Base-by-base conservation (phyloP, 805 yeast genomes). In the Cyberlindnera galapagoensis region DNA sequence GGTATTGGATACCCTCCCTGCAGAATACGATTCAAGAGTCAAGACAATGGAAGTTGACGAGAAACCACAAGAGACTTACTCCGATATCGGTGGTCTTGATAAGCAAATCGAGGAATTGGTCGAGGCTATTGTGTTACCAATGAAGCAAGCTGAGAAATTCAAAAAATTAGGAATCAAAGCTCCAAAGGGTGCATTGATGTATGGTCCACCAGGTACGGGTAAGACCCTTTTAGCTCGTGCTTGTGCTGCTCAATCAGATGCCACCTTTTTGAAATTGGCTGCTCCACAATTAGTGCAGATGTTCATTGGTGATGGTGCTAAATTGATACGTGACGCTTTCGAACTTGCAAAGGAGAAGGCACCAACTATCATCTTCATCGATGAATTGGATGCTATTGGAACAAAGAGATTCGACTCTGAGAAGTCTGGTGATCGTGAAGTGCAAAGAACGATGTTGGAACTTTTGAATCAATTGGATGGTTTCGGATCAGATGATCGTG, bases 171-270 rank as follows among this genome's bases (percentile, higher is more conserved):
- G 99, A 35, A 88, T 92, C 54, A 90, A 84, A 57, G 94, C 98
- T 11, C 98, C 98, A 38, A 92, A 92, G 59, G 98, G 98, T 58
- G 97, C 96, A 4, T 69, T 92, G 33, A 86, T 92, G 88, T 92
- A 92, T 57, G 99, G 99, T 22, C 97, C 99, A 7, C 99, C 99
- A 33, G 99, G 99, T 59, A 92, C 98, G 2, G 99, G 99, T 59
- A 92, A 92, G 62, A 92, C 98, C 2, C 67, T 92, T 40, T 69
- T 92, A 46, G 99, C 99, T 8, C 79, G 96, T 57, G 98, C 98
- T 2, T 94, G 97, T 65, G 99, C 99, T 16, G 96, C 97, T 34
- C 97, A 92, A 60, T 85, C 97, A 1, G 87, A 88, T 60, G 98
- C 98, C 11, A 92, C 98, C 0, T 92, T 92, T 58, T 69, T 92